Evolutionary conservation across 2,329 filamentous ascomycete genomes (phyloP).

Genomic region (Ceratocystis lukuohia): DNA sequence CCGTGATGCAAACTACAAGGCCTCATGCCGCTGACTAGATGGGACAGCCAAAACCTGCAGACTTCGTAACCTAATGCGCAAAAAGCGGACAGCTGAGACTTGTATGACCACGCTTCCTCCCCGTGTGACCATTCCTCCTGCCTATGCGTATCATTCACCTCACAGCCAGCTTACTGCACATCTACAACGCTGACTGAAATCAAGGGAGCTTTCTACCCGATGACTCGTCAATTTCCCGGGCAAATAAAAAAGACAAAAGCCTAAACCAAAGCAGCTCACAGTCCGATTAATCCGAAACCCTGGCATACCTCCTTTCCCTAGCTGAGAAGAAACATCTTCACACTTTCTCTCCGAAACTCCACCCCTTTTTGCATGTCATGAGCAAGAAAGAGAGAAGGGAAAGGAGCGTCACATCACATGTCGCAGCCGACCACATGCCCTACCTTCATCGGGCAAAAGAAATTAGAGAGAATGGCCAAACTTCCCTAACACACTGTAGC

Average conservation of each 20-base stretch:
- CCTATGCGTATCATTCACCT: not conserved
- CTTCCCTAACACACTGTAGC: no score
- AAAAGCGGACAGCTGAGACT: not conserved
- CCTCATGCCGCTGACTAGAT: not conserved
- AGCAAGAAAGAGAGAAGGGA: not conserved
- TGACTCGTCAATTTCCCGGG: not conserved
- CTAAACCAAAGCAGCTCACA: not conserved
- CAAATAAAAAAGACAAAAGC: no score
- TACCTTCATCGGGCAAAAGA: not conserved
- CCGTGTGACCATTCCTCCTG: not conserved
- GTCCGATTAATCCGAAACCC: not conserved
- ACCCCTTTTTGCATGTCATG: not conserved
- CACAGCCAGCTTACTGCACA: not conserved
- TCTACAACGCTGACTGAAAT: not conserved
- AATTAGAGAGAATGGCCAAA: no score
- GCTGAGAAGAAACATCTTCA: not conserved
- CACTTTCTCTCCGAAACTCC: not conserved
- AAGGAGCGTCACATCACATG: not conserved
- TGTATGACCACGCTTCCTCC: not conserved
- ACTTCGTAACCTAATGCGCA: not conserved
- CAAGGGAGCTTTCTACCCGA: not conserved
- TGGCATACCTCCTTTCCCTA: not conserved
- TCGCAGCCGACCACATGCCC: not conserved
- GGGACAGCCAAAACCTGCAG: not conserved
- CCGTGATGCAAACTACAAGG: not conserved